Evolutionary conservation across 345 rosid species (phyloP).

Genomic region (Xanthoceras sorbifolium): DNA sequence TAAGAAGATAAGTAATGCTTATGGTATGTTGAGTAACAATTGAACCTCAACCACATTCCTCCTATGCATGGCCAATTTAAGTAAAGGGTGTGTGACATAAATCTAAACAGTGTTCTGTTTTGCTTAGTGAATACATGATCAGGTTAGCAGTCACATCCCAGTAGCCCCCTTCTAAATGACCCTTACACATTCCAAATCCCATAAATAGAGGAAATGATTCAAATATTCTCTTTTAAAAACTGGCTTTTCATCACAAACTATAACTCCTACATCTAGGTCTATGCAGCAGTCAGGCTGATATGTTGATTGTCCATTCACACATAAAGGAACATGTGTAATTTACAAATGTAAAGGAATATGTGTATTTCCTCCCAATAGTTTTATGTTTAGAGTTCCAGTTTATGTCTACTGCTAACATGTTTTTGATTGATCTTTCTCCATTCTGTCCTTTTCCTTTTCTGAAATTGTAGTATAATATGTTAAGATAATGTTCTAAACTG

Average conservation of each 20-base stretch:
- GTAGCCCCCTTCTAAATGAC: no score
- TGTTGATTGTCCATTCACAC: background rate
- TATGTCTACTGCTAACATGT: background rate
- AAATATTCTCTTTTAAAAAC: no score
- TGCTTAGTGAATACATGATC: no score
- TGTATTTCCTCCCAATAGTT: background rate
- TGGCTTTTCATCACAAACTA: no score
- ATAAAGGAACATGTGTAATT: background rate
- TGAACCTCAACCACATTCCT: background rate
- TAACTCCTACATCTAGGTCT: no score
- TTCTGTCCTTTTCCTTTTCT: background rate
- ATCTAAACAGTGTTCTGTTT: no score
- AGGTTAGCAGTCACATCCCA: no score
- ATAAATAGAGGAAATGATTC: no score
- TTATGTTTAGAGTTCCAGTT: background rate
- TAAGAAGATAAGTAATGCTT: background rate
- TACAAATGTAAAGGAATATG: background rate
- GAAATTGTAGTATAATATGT: background rate
- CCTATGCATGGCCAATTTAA: no score
- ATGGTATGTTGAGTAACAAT: background rate
- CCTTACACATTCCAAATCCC: no score
- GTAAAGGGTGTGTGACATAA: no score
- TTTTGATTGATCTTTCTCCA: background rate
- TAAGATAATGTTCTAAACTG: background rate
- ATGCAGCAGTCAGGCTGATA: no score